Percentiles rank a stretch among this genome's conserved stretches.
These are phyloP conservation scores for Ascochyta koolunga DNA, from an alignment of 2,329 filamentous ascomycete genomes.

Conservation along the genomic window DNA sequence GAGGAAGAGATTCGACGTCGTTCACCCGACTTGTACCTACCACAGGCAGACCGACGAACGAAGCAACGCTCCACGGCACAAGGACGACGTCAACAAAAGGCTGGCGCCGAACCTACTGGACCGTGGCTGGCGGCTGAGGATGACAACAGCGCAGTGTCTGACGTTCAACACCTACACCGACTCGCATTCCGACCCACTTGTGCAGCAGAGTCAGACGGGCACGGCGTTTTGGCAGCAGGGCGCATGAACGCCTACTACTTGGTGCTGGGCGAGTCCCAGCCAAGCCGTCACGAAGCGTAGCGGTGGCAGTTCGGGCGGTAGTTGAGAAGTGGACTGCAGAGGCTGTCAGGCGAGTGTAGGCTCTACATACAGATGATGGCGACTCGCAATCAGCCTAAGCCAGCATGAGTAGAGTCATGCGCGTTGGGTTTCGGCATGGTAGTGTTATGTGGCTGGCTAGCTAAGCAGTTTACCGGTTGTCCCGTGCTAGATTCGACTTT, in stretches of 20 bases:
- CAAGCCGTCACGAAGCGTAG: conserved; percentile 7
- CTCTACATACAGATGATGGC: no score
- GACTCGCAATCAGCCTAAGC: not conserved
- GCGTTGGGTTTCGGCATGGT: not conserved
- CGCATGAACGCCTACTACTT: not conserved
- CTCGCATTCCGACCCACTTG: not conserved
- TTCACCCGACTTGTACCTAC: conserved; percentile 39
- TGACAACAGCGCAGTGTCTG: not conserved
- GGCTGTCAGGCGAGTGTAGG: no score
- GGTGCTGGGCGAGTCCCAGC: conserved; percentile 5
- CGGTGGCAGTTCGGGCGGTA: conserved; percentile 33
- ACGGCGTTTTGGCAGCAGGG: conserved; percentile 2
- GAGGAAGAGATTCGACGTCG: conserved; percentile 19
- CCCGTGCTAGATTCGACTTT: not conserved
- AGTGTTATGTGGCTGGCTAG: conserved; percentile 13
- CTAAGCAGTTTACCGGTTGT: not conserved
- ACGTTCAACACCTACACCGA: not conserved
- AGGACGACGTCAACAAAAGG: conserved; percentile 38
- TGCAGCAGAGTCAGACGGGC: not conserved
- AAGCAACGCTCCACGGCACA: conserved; percentile 29
- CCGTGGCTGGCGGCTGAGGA: conserved; percentile 39
- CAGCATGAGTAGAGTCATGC: conserved; percentile 6
- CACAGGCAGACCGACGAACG: conserved; percentile 21
- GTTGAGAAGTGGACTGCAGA: conserved; percentile 35
- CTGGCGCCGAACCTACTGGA: conserved; percentile 46